Conservation (phyloP, 495 filamentous ascomycete genomes). For the Immersiella caudata region DNA sequence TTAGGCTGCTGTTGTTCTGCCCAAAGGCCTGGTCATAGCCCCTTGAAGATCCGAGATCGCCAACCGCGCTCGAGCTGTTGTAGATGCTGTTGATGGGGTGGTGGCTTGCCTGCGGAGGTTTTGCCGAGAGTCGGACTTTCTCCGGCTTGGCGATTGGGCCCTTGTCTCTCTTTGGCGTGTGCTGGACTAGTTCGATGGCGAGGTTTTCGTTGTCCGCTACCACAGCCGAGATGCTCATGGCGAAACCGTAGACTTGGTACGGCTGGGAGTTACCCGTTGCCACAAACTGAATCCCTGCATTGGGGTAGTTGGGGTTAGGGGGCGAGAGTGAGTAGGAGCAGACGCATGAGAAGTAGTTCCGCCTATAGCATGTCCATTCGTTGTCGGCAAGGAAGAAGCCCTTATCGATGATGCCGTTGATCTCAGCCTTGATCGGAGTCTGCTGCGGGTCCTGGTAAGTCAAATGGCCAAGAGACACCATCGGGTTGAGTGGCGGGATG, state of each 20-base stretch:
- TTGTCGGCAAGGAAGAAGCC: slow-evolving; percentile 85
- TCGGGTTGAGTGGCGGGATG: slow-evolving; percentile 63
- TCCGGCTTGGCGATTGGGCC: slow-evolving; percentile 80
- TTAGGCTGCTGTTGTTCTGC: slow-evolving; percentile 45
- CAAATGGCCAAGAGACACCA: slow-evolving; percentile 60
- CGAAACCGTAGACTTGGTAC: slow-evolving; percentile 66
- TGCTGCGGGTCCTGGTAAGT: slow-evolving; percentile 58
- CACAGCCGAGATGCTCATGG: slow-evolving; percentile 85
- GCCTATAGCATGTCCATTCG: slow-evolving; percentile 94
- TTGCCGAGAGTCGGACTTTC: slow-evolving; percentile 69
- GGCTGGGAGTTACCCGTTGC: slow-evolving; percentile 38
- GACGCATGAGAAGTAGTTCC: slow-evolving; percentile 91
- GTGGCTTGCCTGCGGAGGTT: slow-evolving; percentile 55
- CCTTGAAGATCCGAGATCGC: slow-evolving; percentile 42
- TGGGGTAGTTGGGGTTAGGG: slow-evolving; percentile 40
- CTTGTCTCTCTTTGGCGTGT: slow-evolving; percentile 94
- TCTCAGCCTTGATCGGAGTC: slow-evolving; percentile 67
- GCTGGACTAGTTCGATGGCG: slow-evolving; percentile 84
- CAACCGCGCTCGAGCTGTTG: slow-evolving; percentile 33
- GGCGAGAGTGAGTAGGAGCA: slow-evolving; percentile 77
- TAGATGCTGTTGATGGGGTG: slow-evolving; percentile 44
- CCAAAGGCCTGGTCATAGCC: slow-evolving; percentile 45
- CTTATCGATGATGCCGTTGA: slow-evolving; percentile 86
- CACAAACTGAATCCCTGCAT: slow-evolving; percentile 44
- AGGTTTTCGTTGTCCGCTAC: slow-evolving; percentile 79